phyloP scores from a whole-genome alignment of 2,329 filamentous ascomycete species.

The Fusarium torreyae region DNA sequence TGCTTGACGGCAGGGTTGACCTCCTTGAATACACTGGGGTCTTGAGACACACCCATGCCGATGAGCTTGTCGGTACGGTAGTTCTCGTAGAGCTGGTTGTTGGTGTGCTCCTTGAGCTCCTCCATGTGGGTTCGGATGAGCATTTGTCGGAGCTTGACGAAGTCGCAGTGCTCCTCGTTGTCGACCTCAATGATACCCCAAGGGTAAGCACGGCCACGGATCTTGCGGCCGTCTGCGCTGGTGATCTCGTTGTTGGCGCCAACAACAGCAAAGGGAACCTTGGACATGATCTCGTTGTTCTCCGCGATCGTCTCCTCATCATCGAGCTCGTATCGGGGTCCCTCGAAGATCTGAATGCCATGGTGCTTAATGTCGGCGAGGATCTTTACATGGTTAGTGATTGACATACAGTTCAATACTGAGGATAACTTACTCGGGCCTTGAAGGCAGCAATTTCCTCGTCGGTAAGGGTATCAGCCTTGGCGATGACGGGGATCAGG shows the following conservation, averaged over 20 bases:
- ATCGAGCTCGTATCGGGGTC: slow-evolving; percentile 97
- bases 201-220: slow-evolving; percentile 95
- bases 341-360: slow-evolving; percentile 98
- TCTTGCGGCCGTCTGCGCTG: slow-evolving; percentile 92
- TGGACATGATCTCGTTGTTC: slow-evolving; percentile 99
- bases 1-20: slow-evolving; percentile 99
- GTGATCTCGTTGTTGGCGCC: slow-evolving; percentile 96
- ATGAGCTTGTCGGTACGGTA: slow-evolving; percentile 99
- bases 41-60: slow-evolving; percentile 97
- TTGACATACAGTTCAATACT: neutral
- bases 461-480: slow-evolving; percentile 97
- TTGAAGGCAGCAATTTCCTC: slow-evolving; percentile 97
- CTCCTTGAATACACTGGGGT: slow-evolving; percentile 99
- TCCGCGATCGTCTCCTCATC: slow-evolving; percentile 99
- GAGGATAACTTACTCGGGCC: slow-evolving; percentile 82
- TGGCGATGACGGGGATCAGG: slow-evolving; percentile 98
- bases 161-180: slow-evolving; percentile 99
- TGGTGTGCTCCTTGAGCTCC: slow-evolving; percentile 99
- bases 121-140: slow-evolving; percentile 99
- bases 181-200: slow-evolving; percentile 99
- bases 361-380: slow-evolving; percentile 97
- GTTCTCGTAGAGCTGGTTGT: slow-evolving; percentile 99
- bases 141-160: slow-evolving; percentile 99
- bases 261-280: slow-evolving; percentile 98
- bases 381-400: slow-evolving; percentile 72